These are phyloP conservation scores for Nadsonia starkeyi-henricii DNA, from an alignment of 1,139 yeast genomes.

Conservation along the genomic window DNA sequence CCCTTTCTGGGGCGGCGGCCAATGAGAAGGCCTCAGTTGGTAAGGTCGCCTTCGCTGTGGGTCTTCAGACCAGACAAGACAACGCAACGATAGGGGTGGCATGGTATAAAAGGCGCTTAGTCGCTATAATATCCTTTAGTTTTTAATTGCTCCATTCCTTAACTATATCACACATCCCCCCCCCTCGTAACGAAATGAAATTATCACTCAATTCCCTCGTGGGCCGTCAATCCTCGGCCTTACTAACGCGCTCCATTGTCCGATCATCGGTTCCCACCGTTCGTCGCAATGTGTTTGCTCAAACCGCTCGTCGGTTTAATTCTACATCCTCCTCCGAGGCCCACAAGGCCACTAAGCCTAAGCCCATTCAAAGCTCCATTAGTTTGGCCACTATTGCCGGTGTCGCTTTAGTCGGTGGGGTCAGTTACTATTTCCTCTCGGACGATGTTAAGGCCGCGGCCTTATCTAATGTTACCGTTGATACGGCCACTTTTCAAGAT, in stretches of 20 bases:
- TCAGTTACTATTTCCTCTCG: constrained; percentile 5
- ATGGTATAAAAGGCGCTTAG: too few relatives aligned
- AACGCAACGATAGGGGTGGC: too few relatives aligned
- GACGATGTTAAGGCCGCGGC: constrained; percentile 14
- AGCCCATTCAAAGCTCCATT: not conserved
- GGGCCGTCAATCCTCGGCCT: not conserved
- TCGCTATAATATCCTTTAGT: too few relatives aligned
- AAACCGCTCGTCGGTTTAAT: constrained; percentile 9
- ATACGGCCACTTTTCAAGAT: constrained; percentile 33
- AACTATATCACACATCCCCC: too few relatives aligned
- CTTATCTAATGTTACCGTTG: constrained; percentile 11
- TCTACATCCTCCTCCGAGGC: constrained; percentile 9
- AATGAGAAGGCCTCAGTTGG: too few relatives aligned
- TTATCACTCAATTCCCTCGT: constrained; percentile 1
- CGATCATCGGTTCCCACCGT: not conserved
- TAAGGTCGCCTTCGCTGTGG: too few relatives aligned
- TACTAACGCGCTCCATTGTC: not conserved
- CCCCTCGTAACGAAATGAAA: not conserved
- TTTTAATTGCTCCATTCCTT: too few relatives aligned
- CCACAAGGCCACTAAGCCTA: constrained; percentile 5
- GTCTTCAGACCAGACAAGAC: too few relatives aligned
- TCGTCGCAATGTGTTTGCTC: not conserved
- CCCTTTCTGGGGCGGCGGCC: too few relatives aligned
- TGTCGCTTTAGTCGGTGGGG: constrained; percentile 8
- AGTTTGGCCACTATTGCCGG: constrained; percentile 8